Base-by-base conservation (phyloP, 139 green algal genomes). In the Volvox reticuliferus region DNA sequence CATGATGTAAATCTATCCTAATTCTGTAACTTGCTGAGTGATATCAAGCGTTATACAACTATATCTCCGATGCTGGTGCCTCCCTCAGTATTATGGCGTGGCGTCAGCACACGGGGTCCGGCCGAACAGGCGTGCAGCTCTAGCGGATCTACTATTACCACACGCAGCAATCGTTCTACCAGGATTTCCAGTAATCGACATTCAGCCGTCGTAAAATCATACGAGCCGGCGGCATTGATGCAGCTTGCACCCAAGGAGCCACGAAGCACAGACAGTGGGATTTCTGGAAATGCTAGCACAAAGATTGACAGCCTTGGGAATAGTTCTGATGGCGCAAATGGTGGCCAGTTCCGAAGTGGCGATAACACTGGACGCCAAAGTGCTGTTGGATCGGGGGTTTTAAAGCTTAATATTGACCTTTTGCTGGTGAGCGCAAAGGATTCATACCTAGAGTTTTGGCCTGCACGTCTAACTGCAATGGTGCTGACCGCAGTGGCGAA, bases 381-480 rank as follows among this genome's bases (percentile, higher is more conserved):
- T 24, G 35, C 21, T 79, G 24, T 5, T 17, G 30, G 1, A 30
- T 12, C 86, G 0, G 95, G 95, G 77, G 94, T 96, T 0, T 87
- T 99, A 22, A 98, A 98, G 50, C 98, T 99, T 76, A 99, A 98
- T 85, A 75, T 95, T 0, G 97, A 99, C 87, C 89, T 99, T 16
- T 88, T 96, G 16, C 91, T 98, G 93, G 95, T 95, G 30, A 67
- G 88, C 30, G 36, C 22, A 84, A 33, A 87, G 35, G 24, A 20
- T 81, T 28, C 26, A 84, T 55, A 55, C 44, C 44, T 55, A 55
- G 44, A 14, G 44, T 5, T 9, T 55, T 5, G 44, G 44, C 5
- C 44, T 55, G 44, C 44, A 55, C 44, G 44, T 55, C 44, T 73
- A 12, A 73, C 21, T 24, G 65, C 24, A 73, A 28, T 12, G 65